phyloP scores from a whole-genome alignment of 148 eudicot species.

The Chenopodium album region DNA sequence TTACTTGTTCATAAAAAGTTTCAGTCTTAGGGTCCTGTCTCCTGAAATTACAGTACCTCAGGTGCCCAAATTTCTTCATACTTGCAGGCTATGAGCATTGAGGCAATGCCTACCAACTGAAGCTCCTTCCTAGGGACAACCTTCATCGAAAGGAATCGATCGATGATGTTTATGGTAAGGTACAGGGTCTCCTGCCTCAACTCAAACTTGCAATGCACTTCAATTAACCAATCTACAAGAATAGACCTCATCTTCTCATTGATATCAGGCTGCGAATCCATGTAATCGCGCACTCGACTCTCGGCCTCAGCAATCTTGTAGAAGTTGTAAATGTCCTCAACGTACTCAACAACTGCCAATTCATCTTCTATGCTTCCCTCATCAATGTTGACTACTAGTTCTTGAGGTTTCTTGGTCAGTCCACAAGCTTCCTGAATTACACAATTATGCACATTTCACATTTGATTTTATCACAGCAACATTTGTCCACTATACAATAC shows the following conservation, averaged over 20 bases:
- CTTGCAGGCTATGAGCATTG: slow-evolving; percentile 55
- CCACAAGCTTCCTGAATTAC: slow-evolving; percentile 42
- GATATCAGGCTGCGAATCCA: slow-evolving; percentile 42
- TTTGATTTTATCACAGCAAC: too few relatives aligned
- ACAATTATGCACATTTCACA: neutral
- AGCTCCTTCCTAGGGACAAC: slow-evolving; percentile 47
- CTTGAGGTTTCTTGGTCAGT: slow-evolving; percentile 32
- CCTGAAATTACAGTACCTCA: slow-evolving; percentile 29
- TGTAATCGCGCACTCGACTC: slow-evolving; percentile 33
- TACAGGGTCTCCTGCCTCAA: slow-evolving; percentile 52
- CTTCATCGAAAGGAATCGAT: slow-evolving; percentile 41
- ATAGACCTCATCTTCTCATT: slow-evolving; percentile 52
- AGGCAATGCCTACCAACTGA: slow-evolving; percentile 49
- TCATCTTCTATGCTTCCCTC: slow-evolving; percentile 34
- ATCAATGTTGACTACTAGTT: slow-evolving; percentile 40
- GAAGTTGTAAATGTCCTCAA: slow-evolving; percentile 42
- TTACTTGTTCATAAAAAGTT: neutral
- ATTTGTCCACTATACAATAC: neutral
- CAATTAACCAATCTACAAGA: slow-evolving; percentile 50
- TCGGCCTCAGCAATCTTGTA: slow-evolving; percentile 39
- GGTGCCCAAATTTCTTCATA: slow-evolving; percentile 69
- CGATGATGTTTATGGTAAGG: slow-evolving; percentile 50
- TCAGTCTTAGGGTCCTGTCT: neutral
- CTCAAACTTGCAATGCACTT: slow-evolving; percentile 53
- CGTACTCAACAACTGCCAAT: slow-evolving; percentile 43